phyloP scores from a whole-genome alignment of 805 yeast species.

The Wickerhamiella sorbophila region DNA sequence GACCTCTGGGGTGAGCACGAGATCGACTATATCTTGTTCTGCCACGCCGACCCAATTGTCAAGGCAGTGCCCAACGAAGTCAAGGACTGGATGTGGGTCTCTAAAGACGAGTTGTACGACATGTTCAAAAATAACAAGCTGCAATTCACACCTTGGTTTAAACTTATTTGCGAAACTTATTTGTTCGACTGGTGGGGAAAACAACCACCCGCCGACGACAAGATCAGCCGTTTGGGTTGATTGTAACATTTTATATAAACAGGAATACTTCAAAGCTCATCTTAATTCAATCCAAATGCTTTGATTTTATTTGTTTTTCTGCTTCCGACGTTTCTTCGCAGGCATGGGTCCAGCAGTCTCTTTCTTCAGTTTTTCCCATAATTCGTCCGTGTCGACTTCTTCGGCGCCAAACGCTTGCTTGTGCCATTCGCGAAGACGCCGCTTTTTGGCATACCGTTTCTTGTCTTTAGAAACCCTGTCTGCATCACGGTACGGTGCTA shows the following conservation, averaged over 20 bases:
- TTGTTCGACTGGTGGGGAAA: conserved; percentile 85
- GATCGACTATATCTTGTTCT: conserved; percentile 83
- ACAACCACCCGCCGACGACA: conserved; percentile 7
- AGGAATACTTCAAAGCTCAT: background rate
- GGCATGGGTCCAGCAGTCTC: conserved; percentile 6
- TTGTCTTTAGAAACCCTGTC: conserved; percentile 63
- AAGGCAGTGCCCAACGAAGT: conserved; percentile 71
- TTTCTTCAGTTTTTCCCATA: conserved; percentile 17
- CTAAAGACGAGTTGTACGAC: conserved; percentile 44
- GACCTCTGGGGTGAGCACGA: conserved; percentile 96
- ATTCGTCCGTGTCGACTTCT: conserved; percentile 26
- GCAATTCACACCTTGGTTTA: conserved; percentile 95
- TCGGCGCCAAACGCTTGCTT: conserved; percentile 58
- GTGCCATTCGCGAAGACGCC: conserved; percentile 80
- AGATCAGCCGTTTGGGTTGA: conserved; percentile 17
- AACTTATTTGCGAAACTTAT: conserved; percentile 81
- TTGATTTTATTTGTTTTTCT: background rate
- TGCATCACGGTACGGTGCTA: conserved; percentile 80
- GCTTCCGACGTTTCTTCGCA: conserved; percentile 1
- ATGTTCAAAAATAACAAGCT: conserved; percentile 62
- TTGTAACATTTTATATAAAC: background rate
- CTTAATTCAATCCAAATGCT: background rate
- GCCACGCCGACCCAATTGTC: conserved; percentile 37
- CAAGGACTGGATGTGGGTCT: conserved; percentile 63
- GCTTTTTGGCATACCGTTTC: conserved; percentile 70